Evolutionary conservation across 306 rosid species (phyloP), one percentile per base, ranked within the genome.

Genomic region (Oemleria cerasiformis): DNA sequence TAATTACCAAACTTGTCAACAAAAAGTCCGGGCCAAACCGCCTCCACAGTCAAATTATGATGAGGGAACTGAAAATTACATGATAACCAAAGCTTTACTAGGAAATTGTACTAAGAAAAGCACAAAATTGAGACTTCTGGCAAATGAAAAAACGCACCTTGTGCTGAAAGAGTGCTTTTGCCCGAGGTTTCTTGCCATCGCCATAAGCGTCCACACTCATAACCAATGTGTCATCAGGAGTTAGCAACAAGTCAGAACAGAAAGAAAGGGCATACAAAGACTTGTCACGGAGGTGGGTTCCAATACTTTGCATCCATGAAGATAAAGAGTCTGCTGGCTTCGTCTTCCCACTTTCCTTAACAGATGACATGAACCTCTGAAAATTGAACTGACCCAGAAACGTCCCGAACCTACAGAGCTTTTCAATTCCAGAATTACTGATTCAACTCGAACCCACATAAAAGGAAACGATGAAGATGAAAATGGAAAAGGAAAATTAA

Each of bases 311-410:
- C 14, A 84, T 38, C 86, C 88, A 83, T 1, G 89, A 80, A 49
- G 92, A 88, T 13, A 65, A 5, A 44, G 82, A 80, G 0, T 63
- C 74, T 11, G 74, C 66, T 12, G 68, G 81, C 12, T 36, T 66
- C 6, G 34, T 66, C 76, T 84, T 84, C 60, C 75, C 85, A 49
- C 86, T 80, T 21, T 68, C 63, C 63, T 75, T 78, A 45, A 91
- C 79, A 21, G 87, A 80, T 17, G 94, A 81, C 25, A 85, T 21
- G 51, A 91, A 88, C 80, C 80, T 91, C 84, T 93, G 94, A 79
- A 91, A 72, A 83, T 91, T 83, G 91, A 93, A 93, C 84, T 91
- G 97, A 53, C 94, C 98, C 67, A 93, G 79, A 43, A 91, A 67
- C 63, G 83, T 73, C 38, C 68, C 79, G 54, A 82, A 57, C 92